Conservation (phyloP, 768 basidiomycete species). For the Gautieria morchelliformis region DNA sequence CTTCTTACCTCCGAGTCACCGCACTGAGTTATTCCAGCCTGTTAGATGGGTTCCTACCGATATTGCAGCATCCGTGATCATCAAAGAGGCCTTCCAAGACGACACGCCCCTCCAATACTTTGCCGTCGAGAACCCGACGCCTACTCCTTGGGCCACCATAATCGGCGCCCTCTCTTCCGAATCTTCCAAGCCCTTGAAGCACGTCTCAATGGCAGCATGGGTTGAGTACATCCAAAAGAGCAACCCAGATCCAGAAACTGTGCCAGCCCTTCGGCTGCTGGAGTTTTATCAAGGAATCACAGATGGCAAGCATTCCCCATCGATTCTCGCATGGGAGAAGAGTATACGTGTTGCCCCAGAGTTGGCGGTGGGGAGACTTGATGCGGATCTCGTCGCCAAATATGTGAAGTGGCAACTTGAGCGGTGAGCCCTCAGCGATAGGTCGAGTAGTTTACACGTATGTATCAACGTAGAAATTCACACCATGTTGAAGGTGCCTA, state of each 20-base stretch:
- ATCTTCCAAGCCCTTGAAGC: background rate
- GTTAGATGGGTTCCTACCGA: background rate
- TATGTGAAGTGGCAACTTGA: background rate
- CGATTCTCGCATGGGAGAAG: background rate
- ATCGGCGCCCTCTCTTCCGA: background rate
- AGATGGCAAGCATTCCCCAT: background rate
- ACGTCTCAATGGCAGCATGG: background rate
- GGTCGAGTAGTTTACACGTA: too few species aligned
- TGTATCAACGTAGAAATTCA: too few species aligned
- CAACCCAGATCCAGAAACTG: background rate
- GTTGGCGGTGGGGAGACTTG: background rate
- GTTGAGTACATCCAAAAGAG: background rate
- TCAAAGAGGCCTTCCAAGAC: background rate
- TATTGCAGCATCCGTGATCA: background rate
- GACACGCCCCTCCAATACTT: background rate
- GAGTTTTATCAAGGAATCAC: background rate
- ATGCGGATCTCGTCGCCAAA: background rate
- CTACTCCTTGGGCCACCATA: background rate
- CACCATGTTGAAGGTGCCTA: too few species aligned
- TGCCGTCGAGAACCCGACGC: background rate
- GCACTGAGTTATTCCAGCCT: background rate
- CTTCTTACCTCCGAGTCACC: background rate
- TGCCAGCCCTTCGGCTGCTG: background rate
- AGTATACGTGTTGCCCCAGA: background rate
- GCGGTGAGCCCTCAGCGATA: too few species aligned